These are phyloP conservation scores for Silene noctiflora DNA, from an alignment of 179 eudicot genomes.

Conservation along the genomic window DNA sequence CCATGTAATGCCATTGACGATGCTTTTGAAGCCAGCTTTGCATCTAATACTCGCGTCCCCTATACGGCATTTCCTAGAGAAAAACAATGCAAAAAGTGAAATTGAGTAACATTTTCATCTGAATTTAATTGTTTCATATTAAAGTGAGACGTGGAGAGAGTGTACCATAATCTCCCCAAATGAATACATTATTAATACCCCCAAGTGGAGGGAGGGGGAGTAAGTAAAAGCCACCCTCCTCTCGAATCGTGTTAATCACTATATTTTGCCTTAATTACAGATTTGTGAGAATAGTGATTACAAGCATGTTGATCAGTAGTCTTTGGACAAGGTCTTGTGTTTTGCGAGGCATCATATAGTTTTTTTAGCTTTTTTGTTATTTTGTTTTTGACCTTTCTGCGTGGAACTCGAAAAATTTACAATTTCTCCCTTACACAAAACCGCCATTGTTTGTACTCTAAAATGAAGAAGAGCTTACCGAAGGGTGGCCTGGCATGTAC, in stretches of 20 bases:
- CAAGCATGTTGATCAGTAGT: not conserved
- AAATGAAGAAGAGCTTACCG: constrained; percentile 41
- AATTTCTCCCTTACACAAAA: not conserved
- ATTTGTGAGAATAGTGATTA: not conserved
- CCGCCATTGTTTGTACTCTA: not conserved
- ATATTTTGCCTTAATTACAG: not conserved
- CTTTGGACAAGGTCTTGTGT: not conserved
- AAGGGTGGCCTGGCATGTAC: constrained; percentile 85
- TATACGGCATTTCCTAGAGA: constrained; percentile 72
- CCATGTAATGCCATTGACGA: constrained; percentile 17
- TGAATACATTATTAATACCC: not conserved
- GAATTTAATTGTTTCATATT: not conserved
- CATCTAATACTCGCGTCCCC: constrained; percentile 54
- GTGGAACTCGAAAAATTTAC: too few species aligned
- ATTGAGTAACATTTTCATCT: not conserved
- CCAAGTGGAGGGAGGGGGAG: too few species aligned
- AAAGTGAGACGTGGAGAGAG: not conserved
- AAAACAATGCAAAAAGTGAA: constrained; percentile 1
- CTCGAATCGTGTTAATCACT: not conserved
- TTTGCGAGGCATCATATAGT: not conserved
- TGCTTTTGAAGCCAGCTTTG: constrained; percentile 11
- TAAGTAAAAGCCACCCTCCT: too few species aligned
- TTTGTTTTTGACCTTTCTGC: not conserved
- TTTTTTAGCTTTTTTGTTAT: too few species aligned
- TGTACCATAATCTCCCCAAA: not conserved